Base-by-base conservation (phyloP, 2,329 filamentous ascomycete species). In the Pestalotiopsis fici region DNA sequence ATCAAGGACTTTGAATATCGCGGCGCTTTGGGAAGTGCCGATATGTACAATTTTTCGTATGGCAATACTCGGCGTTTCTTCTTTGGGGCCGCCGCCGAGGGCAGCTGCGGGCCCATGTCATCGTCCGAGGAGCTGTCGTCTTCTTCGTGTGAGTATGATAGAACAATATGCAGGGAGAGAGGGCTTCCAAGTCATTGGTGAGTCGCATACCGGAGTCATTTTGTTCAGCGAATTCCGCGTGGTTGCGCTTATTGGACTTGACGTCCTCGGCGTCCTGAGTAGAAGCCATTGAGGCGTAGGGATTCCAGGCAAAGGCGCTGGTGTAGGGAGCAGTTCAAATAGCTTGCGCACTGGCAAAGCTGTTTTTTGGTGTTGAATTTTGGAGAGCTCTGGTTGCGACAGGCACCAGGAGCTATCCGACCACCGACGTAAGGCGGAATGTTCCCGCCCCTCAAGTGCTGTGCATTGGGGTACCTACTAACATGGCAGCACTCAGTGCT, bases 1-100 rank as follows among this genome's bases (percentile, higher is more conserved):
- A 99, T 99, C 75, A 99, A 85, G 59, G 96, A 98, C 77, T 95
- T 97, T 67, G 93, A 97, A 82, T 99, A 99, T 59, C 93, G 91
- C 47, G 86, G 76, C 23, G 93, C 93, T 63, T 88, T 88, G 4
- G 96, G 96, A 47, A 99, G 87, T 50, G 96, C 95, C 67, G 93
- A 93, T 70, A 98, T 85, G 81, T 98, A 98, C 74, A 98, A 90
- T 79, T 96, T 97, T 82, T 98, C 95, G 83, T 98, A 95, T 1
- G 93, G 94, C 2, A 99, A 89, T 74, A 93, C 93, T 74, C 95
- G 89, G 70, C 93, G 91, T 83, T 97, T 98, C 87, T 97, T 97
- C 84, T 95, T 95, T 65, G 90, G 92, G 2, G 91, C 89, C 23
- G 87, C 90, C 62, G 90, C 87, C 2, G 94, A 92, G 56, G 96